phyloP scores from a whole-genome alignment of 1,284 basidiomycete genomes.

The Puccinia hordei region DNA sequence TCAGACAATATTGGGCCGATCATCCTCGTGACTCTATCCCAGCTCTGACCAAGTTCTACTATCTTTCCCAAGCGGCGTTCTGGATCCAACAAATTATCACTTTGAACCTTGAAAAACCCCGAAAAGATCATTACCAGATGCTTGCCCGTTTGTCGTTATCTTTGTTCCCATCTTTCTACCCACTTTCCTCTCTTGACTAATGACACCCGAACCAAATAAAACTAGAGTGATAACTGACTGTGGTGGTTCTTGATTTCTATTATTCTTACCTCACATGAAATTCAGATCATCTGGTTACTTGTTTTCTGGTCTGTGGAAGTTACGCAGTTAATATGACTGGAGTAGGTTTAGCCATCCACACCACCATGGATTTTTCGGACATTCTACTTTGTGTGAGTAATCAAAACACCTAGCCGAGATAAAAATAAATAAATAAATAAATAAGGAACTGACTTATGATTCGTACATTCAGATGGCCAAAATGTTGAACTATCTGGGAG shows the following conservation, averaged over 20 bases:
- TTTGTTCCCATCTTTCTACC: no score
- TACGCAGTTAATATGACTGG: conserved; percentile 57
- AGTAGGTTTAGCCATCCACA: conserved; percentile 58
- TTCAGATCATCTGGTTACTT: conserved; percentile 59
- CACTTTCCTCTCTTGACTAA: no score
- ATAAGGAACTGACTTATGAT: no score
- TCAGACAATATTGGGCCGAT: conserved; percentile 45
- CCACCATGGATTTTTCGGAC: conserved; percentile 59
- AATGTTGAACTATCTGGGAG: conserved; percentile 38
- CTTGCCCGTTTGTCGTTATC: no score
- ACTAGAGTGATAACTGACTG: no score
- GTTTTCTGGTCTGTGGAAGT: conserved; percentile 57
- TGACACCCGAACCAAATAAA: no score
- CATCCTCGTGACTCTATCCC: conserved; percentile 56
- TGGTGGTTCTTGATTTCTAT: no score
- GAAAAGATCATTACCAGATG: conserved; percentile 60
- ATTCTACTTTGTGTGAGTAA: conserved; percentile 56
- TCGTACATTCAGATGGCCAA: conserved; percentile 22
- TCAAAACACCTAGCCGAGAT: background rate
- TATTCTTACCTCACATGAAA: no score
- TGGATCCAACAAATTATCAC: conserved; percentile 60
- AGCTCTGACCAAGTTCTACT: conserved; percentile 57
- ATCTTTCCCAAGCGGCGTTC: conserved; percentile 58
- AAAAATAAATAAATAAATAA: no score
- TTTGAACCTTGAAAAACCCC: conserved; percentile 57